These are phyloP conservation scores for Blastocystis hominis DNA, from an alignment of 352 stramenopile species.

Conservation along the genomic window DNA sequence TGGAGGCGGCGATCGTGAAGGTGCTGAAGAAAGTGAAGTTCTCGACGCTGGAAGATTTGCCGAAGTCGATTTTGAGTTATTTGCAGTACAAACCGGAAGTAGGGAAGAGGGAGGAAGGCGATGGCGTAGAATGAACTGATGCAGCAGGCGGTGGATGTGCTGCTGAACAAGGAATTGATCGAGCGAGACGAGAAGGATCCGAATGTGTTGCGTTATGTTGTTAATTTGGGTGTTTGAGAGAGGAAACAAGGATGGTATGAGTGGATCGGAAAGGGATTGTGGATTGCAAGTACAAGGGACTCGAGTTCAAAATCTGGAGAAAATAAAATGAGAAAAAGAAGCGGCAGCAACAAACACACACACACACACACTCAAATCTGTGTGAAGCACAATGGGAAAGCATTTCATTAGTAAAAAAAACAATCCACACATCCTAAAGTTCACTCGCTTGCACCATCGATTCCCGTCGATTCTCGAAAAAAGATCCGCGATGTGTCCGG, in stretches of 20 bases:
- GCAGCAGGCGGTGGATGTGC: slow-evolving; percentile 76
- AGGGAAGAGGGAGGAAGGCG: slow-evolving; percentile 61
- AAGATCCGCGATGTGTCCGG: not conserved
- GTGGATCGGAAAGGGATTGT: not conserved
- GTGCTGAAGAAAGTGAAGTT: slow-evolving; percentile 98
- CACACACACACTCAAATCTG: too few relatives aligned
- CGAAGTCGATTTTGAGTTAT: slow-evolving; percentile 87
- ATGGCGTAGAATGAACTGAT: slow-evolving; percentile 58
- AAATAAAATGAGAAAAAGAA: too few relatives aligned
- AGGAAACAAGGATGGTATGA: not conserved
- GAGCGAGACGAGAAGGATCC: slow-evolving; percentile 71
- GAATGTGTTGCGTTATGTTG: slow-evolving; percentile 41
- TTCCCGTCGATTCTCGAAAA: slow-evolving; percentile 18
- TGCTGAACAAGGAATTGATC: slow-evolving; percentile 78
- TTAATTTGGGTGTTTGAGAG: not conserved
- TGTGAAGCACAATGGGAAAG: too few relatives aligned
- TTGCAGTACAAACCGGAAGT: slow-evolving; percentile 68
- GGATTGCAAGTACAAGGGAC: not conserved
- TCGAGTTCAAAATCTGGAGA: not conserved
- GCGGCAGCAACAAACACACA: too few relatives aligned
- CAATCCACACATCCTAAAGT: not conserved
- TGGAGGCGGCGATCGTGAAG: slow-evolving; percentile 86
- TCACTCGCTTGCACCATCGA: not conserved
- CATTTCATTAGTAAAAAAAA: too few relatives aligned
- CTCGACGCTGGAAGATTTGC: slow-evolving; percentile 83